Evolutionary conservation across 345 rosid species (phyloP).

Genomic region (Adansonia digitata): DNA sequence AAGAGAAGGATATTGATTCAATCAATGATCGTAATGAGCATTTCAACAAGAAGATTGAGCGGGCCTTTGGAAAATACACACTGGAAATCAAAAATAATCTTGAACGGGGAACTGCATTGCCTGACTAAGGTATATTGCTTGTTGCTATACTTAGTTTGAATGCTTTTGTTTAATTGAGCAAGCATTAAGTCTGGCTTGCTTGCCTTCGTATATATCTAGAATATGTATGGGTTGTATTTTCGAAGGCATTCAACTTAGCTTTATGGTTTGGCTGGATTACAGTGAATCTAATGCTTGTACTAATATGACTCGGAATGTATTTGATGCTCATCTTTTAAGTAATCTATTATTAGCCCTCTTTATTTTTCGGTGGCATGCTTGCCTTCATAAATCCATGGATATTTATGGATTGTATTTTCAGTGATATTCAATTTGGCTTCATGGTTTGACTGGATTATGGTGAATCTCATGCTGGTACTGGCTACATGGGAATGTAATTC

Average conservation of each 20-base stretch:
- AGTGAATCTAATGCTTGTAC: neutral
- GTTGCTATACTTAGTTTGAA: conserved; percentile 8
- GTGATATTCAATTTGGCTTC: neutral
- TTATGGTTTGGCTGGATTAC: neutral
- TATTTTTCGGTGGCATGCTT: no score
- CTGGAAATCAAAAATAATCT: conserved; percentile 95
- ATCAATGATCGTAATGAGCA: conserved; percentile 98
- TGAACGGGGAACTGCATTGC: conserved; percentile 97
- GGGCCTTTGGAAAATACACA: conserved; percentile 94
- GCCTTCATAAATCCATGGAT: neutral
- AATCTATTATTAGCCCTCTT: neutral
- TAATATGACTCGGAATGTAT: neutral
- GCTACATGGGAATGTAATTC: neutral
- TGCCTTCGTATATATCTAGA: neutral
- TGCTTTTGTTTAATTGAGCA: neutral
- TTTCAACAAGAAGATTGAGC: conserved; percentile 97
- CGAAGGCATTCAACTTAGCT: neutral
- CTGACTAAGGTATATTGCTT: conserved; percentile 53
- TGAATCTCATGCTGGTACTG: neutral
- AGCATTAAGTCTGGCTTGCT: neutral
- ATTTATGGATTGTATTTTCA: neutral
- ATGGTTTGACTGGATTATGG: neutral
- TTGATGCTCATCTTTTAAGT: neutral
- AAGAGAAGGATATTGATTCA: conserved; percentile 91
- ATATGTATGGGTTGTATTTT: neutral